A percentile compares a stretch with the other conserved stretches of the same genome.
phyloP scores from a whole-genome alignment of 176 grass and related monocot species.

The Puya raimondii region DNA sequence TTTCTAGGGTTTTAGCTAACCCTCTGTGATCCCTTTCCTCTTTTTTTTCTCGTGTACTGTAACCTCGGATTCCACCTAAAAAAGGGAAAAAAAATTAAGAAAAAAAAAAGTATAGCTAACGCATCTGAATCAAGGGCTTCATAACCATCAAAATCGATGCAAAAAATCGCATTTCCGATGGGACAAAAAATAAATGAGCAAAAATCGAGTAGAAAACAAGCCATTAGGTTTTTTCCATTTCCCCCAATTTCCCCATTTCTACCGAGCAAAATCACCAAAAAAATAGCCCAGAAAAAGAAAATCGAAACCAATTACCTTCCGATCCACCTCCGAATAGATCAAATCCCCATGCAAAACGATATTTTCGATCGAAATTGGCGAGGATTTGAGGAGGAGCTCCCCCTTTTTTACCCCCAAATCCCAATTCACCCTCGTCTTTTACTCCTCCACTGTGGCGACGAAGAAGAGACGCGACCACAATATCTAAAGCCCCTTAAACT shows the following conservation, averaged over 20 bases:
- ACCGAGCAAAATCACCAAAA: neutral
- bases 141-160: neutral
- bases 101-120: slow-evolving; percentile 1
- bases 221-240: no score
- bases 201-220: neutral
- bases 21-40: neutral
- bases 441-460: neutral
- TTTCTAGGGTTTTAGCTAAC: neutral
- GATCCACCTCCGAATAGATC: neutral
- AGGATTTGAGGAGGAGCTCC: neutral
- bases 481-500: neutral
- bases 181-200: neutral
- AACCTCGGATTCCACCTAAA: neutral
- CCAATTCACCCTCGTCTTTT: neutral
- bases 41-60: neutral
- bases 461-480: neutral
- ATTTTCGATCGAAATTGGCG: neutral
- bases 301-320: neutral
- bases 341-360: neutral
- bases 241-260: slow-evolving; percentile 1
- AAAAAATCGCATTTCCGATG: neutral
- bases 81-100: neutral
- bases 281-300: neutral
- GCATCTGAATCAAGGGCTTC: neutral
- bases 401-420: no score